Base-by-base conservation (phyloP, 2,329 filamentous ascomycete species). In the Escovopsis weberi region DNA sequence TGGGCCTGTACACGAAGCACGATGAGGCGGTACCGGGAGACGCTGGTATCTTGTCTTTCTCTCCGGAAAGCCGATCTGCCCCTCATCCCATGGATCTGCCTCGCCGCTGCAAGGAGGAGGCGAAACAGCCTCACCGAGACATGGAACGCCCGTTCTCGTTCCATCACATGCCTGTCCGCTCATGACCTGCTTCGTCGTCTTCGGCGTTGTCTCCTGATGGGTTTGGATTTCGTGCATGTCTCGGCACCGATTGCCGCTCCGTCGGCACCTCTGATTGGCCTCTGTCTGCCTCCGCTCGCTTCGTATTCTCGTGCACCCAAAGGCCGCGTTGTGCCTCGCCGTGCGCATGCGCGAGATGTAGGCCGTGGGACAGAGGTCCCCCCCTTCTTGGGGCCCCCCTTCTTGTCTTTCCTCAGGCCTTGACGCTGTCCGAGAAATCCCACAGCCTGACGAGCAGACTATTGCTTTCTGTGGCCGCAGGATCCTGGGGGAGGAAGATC, bases 401-500 rank as follows among this genome's bases (percentile, higher is more conserved):
- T 15, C 15, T 15, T 15, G 15, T 15, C 15, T 15, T 15, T 15
- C 15, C 15, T 15, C 15, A 15, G 15, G 15, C 15, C 15, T 15
- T 15, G 15, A 15, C 15, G 15, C 15, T 15, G 15, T 15, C 15
- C 12, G 54, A 55, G 53, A 82, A 81, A 46, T 74, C 68, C 76
- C 77, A 82, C 26, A 81, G 59, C 55, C 70, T 76, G 38, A 73
- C 72, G 19, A 80, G 51, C 32, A 80, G 58, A 45, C 63, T 73
- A 51, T 80, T 71, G 43, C 72, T 65, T 12, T 65, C 56, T 36
- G 58, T 66, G 5, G 67, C 63, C 10, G 59, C 61, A 9, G 58
- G 55, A 28, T 75, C 72, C 11, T 75, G 66, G 1, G 70, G 65
- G 40, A 71, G 53, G 41, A 94, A 82, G 35, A 94, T 82, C 51